Percentiles rank a stretch among this genome's conserved stretches.
These are phyloP conservation scores for Leucaena leucocephala DNA, from an alignment of 306 rosid genomes.

Conservation along the genomic window DNA sequence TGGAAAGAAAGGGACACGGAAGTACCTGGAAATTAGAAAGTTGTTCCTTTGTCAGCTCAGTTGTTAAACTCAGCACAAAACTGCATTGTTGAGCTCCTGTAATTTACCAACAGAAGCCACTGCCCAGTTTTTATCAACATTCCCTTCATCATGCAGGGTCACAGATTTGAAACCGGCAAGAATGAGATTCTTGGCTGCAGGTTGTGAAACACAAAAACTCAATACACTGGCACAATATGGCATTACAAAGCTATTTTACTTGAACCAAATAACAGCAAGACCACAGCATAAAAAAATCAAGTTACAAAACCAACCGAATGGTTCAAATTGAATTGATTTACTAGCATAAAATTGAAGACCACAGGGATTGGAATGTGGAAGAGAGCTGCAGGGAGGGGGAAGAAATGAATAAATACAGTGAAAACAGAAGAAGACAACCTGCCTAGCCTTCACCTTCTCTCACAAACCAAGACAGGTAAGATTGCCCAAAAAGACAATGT, in stretches of 20 bases:
- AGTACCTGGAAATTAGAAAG: constrained; percentile 78
- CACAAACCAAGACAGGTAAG: neutral
- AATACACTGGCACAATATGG: constrained; percentile 17
- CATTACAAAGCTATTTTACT: neutral
- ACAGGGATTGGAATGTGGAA: neutral
- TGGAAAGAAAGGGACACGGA: neutral
- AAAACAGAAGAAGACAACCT: neutral
- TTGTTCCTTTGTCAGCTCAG: constrained; percentile 58
- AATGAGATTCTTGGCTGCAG: constrained; percentile 92
- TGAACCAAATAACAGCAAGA: neutral
- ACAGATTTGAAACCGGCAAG: constrained; percentile 93
- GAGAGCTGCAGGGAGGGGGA: neutral
- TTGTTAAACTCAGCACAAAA: constrained; percentile 62
- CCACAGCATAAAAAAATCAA: neutral
- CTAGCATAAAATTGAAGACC: neutral
- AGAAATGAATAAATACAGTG: neutral
- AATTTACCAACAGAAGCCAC: constrained; percentile 75
- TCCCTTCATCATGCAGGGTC: constrained; percentile 86
- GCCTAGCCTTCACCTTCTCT: neutral
- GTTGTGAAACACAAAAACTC: constrained; percentile 17
- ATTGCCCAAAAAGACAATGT: neutral
- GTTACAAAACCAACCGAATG: neutral
- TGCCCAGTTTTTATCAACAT: constrained; percentile 75
- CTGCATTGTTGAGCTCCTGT: constrained; percentile 94
- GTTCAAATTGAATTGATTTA: neutral